phyloP scores from a whole-genome alignment of 768 basidiomycete genomes.

The Amyloporia xantha region DNA sequence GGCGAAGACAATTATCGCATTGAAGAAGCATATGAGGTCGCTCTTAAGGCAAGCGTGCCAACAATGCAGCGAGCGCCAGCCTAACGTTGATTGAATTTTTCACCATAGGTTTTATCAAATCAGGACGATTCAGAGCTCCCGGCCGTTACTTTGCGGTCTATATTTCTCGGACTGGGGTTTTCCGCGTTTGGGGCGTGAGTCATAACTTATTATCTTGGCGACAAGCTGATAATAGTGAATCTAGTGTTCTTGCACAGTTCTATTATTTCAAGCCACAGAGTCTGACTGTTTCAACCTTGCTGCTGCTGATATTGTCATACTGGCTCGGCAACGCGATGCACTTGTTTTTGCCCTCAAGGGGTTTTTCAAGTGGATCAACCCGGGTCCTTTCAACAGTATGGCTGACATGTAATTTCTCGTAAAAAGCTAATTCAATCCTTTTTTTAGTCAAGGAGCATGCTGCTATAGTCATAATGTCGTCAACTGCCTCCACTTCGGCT shows the following conservation, averaged over 20 bases:
- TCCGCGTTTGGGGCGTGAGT: slow-evolving; percentile 49
- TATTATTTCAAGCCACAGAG: slow-evolving; percentile 42
- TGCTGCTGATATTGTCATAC: slow-evolving; percentile 47
- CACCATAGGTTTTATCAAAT: slow-evolving; percentile 26
- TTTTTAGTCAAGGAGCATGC: slow-evolving; percentile 31
- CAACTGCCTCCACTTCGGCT: slow-evolving; percentile 26
- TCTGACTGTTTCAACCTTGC: slow-evolving; percentile 40
- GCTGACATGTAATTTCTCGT: too few species aligned
- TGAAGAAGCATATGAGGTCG: slow-evolving; percentile 32
- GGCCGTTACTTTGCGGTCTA: slow-evolving; percentile 48
- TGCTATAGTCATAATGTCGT: slow-evolving; percentile 30
- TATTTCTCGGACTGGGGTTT: slow-evolving; percentile 48
- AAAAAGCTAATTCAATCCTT: not conserved
- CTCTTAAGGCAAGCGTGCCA: slow-evolving; percentile 28
- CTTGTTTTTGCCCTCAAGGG: slow-evolving; percentile 24
- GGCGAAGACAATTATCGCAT: slow-evolving; percentile 30
- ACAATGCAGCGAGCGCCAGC: not conserved
- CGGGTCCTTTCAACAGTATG: slow-evolving; percentile 34
- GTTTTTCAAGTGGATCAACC: slow-evolving; percentile 29
- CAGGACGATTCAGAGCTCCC: slow-evolving; percentile 34
- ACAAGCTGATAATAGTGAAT: not conserved
- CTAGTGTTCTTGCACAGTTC: slow-evolving; percentile 27
- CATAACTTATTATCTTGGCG: not conserved
- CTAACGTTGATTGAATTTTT: not conserved
- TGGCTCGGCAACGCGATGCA: slow-evolving; percentile 42